These are phyloP conservation scores for Cucumis hystrix DNA, from an alignment of 306 rosid species.

Conservation along the genomic window DNA sequence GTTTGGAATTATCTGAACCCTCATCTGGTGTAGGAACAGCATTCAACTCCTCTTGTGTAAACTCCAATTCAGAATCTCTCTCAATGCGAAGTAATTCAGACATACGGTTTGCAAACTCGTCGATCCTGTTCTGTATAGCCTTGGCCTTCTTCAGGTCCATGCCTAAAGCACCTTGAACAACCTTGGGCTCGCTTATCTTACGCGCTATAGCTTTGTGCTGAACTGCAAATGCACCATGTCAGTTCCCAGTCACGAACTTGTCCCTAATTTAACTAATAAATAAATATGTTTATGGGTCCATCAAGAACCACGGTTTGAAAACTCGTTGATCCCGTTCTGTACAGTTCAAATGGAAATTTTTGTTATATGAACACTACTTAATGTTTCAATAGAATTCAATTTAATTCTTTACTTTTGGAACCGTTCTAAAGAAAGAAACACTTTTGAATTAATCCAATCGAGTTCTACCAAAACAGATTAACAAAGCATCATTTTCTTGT, in stretches of 20 bases:
- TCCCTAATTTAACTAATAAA: background rate
- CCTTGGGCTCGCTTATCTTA: slow-evolving; percentile 31
- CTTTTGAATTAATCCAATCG: background rate
- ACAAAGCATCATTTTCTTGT: background rate
- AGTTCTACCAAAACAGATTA: background rate
- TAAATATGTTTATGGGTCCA: background rate
- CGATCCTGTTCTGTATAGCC: slow-evolving; percentile 50
- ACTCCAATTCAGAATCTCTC: slow-evolving; percentile 81
- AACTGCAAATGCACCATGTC: slow-evolving; percentile 27
- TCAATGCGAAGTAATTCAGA: slow-evolving; percentile 58
- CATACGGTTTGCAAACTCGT: slow-evolving; percentile 43
- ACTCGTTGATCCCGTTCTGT: too few species aligned
- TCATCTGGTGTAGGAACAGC: slow-evolving; percentile 64
- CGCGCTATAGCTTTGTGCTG: slow-evolving; percentile 62
- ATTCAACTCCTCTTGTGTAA: slow-evolving; percentile 73
- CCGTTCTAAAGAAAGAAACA: background rate
- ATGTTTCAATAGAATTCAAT: background rate
- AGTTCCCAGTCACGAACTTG: slow-evolving; percentile 7
- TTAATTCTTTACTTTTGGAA: background rate
- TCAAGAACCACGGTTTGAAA: background rate
- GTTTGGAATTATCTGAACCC: slow-evolving; percentile 39
- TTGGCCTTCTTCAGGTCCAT: slow-evolving; percentile 44
- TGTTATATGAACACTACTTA: background rate
- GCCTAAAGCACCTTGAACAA: slow-evolving; percentile 46
- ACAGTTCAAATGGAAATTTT: background rate